Percentiles rank a stretch among this genome's conserved stretches.
Conservation (phyloP, 1,284 basidiomycete genomes). For the Rhodotorula sp. region DNA sequence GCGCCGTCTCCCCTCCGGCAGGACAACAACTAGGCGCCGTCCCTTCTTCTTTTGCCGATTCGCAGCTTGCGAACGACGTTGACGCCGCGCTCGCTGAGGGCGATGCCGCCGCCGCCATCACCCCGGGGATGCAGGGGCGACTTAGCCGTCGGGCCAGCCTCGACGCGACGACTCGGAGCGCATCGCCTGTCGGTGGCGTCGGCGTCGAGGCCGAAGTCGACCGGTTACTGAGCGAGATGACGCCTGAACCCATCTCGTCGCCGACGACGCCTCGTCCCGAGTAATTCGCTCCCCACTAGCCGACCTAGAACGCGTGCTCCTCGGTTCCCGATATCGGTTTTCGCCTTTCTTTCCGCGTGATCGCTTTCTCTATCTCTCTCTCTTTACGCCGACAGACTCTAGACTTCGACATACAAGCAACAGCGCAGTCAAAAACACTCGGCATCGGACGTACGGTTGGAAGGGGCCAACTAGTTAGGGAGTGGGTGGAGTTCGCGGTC, state of each 20-base stretch:
- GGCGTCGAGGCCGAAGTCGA: constrained; percentile 37
- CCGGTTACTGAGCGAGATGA: constrained; percentile 35
- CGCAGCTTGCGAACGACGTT: constrained; percentile 7
- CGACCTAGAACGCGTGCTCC: background rate
- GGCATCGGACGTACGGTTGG: too few species aligned
- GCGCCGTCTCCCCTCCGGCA: background rate
- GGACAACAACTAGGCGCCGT: background rate
- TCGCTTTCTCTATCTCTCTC: background rate
- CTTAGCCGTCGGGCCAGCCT: background rate
- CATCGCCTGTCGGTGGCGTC: background rate
- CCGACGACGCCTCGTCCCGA: background rate
- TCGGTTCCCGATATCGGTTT: background rate
- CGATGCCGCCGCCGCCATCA: background rate
- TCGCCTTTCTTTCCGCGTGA: background rate
- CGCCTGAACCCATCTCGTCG: constrained; percentile 8
- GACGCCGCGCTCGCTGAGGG: background rate
- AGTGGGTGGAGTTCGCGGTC: too few species aligned
- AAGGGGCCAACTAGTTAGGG: too few species aligned
- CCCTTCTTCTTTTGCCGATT: background rate
- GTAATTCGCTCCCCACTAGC: background rate
- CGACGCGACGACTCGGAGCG: background rate
- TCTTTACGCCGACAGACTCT: background rate
- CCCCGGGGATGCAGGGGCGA: background rate
- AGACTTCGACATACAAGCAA: background rate
- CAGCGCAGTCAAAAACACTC: too few species aligned